phyloP scores from a whole-genome alignment of 1,284 basidiomycete species.

The Farysia itapuensis region DNA sequence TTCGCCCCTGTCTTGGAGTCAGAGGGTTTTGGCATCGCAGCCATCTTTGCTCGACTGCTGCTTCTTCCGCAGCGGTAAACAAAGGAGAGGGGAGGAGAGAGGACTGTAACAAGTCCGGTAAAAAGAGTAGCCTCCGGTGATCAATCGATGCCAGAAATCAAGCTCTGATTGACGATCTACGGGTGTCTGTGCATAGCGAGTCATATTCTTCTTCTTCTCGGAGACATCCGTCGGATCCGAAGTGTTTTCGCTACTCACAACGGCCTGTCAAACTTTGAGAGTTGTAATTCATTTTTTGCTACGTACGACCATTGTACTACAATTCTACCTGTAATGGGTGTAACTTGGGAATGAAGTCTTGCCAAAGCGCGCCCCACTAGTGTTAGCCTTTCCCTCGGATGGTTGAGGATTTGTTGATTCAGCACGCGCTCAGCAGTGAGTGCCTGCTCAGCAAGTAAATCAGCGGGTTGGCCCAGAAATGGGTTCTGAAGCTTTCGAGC shows the following conservation, averaged over 20 bases:
- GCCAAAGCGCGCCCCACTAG: constrained; percentile 42
- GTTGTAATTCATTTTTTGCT: background rate
- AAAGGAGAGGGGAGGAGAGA: constrained; percentile 13
- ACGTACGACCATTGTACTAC: background rate
- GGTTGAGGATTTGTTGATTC: constrained; percentile 37
- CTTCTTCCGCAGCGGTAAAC: background rate
- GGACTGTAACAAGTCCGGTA: background rate
- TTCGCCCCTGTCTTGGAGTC: constrained; percentile 49
- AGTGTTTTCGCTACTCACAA: too few species aligned
- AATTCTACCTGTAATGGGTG: constrained; percentile 39
- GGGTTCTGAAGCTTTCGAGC: constrained; percentile 33
- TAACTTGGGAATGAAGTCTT: constrained; percentile 38
- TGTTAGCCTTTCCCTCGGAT: constrained; percentile 44
- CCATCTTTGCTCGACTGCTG: constrained; percentile 30
- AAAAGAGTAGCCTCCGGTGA: constrained; percentile 10
- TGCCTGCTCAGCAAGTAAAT: constrained; percentile 42
- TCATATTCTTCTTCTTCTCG: too few species aligned
- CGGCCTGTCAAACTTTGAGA: background rate
- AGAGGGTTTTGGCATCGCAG: constrained; percentile 55
- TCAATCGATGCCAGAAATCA: constrained; percentile 49
- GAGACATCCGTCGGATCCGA: too few species aligned
- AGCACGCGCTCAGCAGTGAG: constrained; percentile 36
- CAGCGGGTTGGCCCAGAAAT: constrained; percentile 31
- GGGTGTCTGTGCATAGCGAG: background rate
- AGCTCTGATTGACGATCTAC: constrained; percentile 3